Conservation (phyloP, 2,329 filamentous ascomycete genomes). For the Beauveria rudraprayagi region DNA sequence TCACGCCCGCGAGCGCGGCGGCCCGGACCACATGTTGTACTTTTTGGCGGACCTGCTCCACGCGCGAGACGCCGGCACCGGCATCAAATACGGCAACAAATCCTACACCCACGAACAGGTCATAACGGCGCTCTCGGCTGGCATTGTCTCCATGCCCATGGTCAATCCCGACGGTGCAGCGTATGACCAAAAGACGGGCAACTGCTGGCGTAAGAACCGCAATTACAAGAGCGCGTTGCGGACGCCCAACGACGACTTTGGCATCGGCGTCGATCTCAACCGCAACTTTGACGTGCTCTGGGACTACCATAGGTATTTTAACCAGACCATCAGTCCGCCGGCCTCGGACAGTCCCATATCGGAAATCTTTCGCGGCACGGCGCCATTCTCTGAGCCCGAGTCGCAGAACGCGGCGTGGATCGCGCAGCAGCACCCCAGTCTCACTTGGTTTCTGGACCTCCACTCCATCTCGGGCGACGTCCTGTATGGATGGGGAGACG, state of each 20-base stretch:
- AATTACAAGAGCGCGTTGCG: constrained; percentile 30
- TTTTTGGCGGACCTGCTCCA: constrained; percentile 49
- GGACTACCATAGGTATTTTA: constrained; percentile 41
- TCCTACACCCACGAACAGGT: constrained; percentile 45
- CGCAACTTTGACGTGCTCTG: constrained; percentile 52
- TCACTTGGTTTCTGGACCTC: constrained; percentile 51
- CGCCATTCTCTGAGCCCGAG: constrained; percentile 48
- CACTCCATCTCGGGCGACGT: constrained; percentile 46
- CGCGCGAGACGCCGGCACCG: constrained; percentile 39
- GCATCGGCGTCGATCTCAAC: constrained; percentile 44
- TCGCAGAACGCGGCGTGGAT: constrained; percentile 46
- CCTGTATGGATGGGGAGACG: constrained; percentile 50
- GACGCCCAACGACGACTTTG: constrained; percentile 20
- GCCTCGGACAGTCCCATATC: constrained; percentile 30
- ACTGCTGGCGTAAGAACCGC: constrained; percentile 50
- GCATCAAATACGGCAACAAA: constrained; percentile 43
- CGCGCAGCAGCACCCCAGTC: constrained; percentile 38
- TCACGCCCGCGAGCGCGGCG: constrained; percentile 51
- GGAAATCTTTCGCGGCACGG: constrained; percentile 43
- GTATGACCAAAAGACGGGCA: constrained; percentile 40
- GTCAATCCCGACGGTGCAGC: constrained; percentile 47
- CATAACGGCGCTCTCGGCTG: constrained; percentile 39
- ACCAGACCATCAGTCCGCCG: constrained; percentile 29
- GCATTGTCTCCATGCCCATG: constrained; percentile 46
- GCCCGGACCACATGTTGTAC: constrained; percentile 48